Evolutionary conservation across 768 basidiomycete genomes (phyloP).

Genomic region (Tulasnella sp.): DNA sequence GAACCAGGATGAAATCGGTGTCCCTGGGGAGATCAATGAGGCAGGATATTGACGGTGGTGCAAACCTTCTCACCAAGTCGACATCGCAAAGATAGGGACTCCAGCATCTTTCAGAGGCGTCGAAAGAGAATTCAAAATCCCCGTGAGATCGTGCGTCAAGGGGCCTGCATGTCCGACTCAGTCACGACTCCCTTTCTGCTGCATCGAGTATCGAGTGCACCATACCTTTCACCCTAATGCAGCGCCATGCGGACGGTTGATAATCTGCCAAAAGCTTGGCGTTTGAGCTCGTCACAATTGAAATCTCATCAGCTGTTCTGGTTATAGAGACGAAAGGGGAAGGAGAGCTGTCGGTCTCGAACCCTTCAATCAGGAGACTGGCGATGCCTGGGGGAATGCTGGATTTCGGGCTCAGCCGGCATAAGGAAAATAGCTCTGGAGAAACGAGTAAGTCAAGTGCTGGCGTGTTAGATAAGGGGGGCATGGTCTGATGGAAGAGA

Average conservation of each 20-base stretch:
- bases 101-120: conserved; percentile 1
- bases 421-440: neutral
- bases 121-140: conserved; percentile 1
- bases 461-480: neutral
- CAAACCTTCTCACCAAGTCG: conserved; percentile 3
- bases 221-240: conserved; percentile 9
- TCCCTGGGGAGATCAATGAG: no score
- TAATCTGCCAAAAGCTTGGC: neutral
- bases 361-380: neutral
- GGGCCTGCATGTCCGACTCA: neutral
- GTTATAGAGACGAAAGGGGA: conserved; percentile 5
- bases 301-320: conserved; percentile 8
- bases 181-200: neutral
- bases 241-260: neutral
- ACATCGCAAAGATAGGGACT: conserved; percentile 12
- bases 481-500: no score
- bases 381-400: neutral
- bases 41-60: neutral
- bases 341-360: neutral
- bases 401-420: neutral
- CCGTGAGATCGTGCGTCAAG: neutral
- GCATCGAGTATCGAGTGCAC: neutral
- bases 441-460: neutral
- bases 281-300: conserved; percentile 1
- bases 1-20: conserved; percentile 11